Evolutionary conservation across 805 yeast species (phyloP).

Genomic region (Teunomyces aglyptinius): DNA sequence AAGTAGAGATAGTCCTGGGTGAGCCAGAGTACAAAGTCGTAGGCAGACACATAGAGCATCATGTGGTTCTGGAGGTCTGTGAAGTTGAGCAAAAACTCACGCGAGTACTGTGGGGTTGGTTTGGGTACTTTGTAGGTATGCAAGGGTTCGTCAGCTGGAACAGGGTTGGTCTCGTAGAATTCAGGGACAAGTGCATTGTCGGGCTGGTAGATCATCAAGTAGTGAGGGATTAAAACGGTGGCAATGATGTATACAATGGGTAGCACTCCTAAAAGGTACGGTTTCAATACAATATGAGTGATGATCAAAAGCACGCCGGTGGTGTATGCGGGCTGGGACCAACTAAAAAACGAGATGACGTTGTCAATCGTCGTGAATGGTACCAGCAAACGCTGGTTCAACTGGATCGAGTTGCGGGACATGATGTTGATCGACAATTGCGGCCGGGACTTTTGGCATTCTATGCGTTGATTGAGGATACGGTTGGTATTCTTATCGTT

Average conservation of each 20-base stretch:
- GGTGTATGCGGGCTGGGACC: conserved; percentile 66
- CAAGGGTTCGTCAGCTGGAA: conserved; percentile 50
- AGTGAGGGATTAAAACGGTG: conserved; percentile 67
- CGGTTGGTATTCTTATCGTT: conserved; percentile 44
- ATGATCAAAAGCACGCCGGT: conserved; percentile 51
- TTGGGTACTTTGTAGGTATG: conserved; percentile 51
- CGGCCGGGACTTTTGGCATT: conserved; percentile 62
- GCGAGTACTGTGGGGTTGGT: conserved; percentile 75
- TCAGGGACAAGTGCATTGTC: conserved; percentile 34
- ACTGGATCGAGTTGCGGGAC: conserved; percentile 62
- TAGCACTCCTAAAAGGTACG: conserved; percentile 50
- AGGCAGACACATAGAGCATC: conserved; percentile 59
- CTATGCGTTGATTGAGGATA: conserved; percentile 51
- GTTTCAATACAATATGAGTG: conserved; percentile 58
- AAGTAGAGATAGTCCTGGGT: conserved; percentile 61
- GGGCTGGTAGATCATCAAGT: conserved; percentile 60
- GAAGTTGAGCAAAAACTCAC: conserved; percentile 73
- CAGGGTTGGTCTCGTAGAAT: conserved; percentile 25
- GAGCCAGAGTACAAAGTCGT: conserved; percentile 53
- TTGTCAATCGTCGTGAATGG: conserved; percentile 64
- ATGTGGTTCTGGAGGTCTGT: conserved; percentile 84
- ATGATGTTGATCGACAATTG: conserved; percentile 65
- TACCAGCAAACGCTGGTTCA: conserved; percentile 60
- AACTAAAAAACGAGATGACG: conserved; percentile 52
- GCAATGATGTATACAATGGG: conserved; percentile 57